Evolutionary conservation across 2,329 filamentous ascomycete species (phyloP), one percentile per base, ranked within the genome.

Genomic region (Colletotrichum karsti): DNA sequence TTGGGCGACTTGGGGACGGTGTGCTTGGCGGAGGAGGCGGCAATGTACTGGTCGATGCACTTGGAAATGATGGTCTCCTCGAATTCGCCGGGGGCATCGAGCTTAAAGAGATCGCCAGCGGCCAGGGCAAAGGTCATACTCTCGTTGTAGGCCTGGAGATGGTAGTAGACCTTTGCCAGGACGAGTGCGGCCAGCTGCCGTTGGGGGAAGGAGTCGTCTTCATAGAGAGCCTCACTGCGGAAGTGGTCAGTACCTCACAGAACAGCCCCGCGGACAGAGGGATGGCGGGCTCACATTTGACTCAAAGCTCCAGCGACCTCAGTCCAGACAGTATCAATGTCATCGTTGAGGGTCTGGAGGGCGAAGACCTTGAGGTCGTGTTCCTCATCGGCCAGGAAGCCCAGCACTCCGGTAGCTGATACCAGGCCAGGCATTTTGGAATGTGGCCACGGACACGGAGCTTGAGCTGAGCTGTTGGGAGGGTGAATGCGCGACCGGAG

Each of bases 41-140:
- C 91, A 76, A 99, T 98, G 83, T 98, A 99, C 72, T 97, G 97
- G 81, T 99, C 96, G 76, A 99, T 90, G 78, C 96, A 99, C 87
- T 97, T 98, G 68, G 95, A 95, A 80, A 98, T 95, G 83, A 99
- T 98, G 64, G 96, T 99, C 84, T 99, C 95, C 81, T 99, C 96
- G 77, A 97, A 99, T 84, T 99, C 96, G 81, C 94, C 93, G 58
- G 93, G 92, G 61, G 91, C 88, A 76, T 98, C 93, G 72, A 98
- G 89, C 83, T 97, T 93, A 86, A 99, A 98, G 55, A 97, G 90
- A 78, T 98, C 93, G 69, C 96, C 96, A 24, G 96, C 95, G 67
- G 94, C 95, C 50, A 99, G 89, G 71, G 96, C 96, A 81, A 99
- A 98, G 58, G 93, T 93, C 95, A 99, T 98, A 82, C 95, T 98